Percentiles rank a stretch among this genome's conserved stretches.
Conservation (phyloP, 306 rosid genomes). For the Styphnolobium japonicum region DNA sequence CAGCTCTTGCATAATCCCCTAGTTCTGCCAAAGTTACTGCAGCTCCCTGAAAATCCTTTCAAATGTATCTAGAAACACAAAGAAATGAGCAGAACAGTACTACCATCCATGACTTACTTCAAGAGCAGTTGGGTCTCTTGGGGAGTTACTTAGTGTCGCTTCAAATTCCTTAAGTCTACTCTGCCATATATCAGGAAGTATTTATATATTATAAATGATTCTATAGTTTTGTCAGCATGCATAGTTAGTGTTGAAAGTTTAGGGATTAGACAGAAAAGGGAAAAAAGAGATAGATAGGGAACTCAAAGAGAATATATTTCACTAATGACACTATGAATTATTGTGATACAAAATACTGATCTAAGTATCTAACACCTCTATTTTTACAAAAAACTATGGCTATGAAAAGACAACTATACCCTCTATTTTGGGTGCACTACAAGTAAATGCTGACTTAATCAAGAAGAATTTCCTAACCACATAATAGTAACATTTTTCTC, state of each 20-base stretch:
- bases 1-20: slow-evolving; percentile 74
- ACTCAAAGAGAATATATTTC: not conserved
- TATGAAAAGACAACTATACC: not conserved
- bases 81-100: slow-evolving; percentile 33
- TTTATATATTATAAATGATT: slow-evolving; percentile 9
- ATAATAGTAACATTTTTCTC: not conserved
- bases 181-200: slow-evolving; percentile 52
- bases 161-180: slow-evolving; percentile 73
- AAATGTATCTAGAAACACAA: slow-evolving; percentile 28
- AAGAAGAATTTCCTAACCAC: not conserved
- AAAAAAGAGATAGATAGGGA: not conserved
- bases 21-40: slow-evolving; percentile 85
- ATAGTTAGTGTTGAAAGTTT: not conserved
- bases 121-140: slow-evolving; percentile 77
- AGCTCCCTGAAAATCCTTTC: slow-evolving; percentile 71
- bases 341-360: not conserved
- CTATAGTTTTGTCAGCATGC: slow-evolving; percentile 5
- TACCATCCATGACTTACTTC: slow-evolving; percentile 63
- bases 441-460: not conserved
- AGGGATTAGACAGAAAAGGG: not conserved
- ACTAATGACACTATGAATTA: not conserved
- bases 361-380: not conserved
- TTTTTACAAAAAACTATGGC: not conserved
- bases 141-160: slow-evolving; percentile 58
- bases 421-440: not conserved